These are phyloP conservation scores for Coix lacrymajobi DNA, from an alignment of 176 grass and related monocot genomes.

Conservation along the genomic window DNA sequence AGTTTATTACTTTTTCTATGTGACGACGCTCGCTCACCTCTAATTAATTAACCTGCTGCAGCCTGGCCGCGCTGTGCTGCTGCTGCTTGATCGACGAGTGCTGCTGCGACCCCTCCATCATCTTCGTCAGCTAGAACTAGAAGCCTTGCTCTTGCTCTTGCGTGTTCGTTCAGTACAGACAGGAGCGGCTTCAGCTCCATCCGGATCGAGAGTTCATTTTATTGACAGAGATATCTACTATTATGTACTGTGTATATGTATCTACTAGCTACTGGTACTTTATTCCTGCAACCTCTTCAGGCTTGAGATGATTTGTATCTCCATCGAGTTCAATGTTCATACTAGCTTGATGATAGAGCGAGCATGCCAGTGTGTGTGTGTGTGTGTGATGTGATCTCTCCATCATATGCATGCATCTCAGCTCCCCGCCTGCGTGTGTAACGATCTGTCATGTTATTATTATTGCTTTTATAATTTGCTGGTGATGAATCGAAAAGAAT, in stretches of 20 bases:
- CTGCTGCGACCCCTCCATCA: constrained; percentile 71
- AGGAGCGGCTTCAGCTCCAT: background rate
- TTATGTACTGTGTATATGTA: background rate
- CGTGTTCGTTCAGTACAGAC: no score
- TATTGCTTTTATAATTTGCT: background rate
- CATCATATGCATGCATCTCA: background rate
- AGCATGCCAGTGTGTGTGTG: background rate
- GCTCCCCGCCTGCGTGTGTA: background rate
- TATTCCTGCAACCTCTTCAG: background rate
- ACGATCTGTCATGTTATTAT: background rate
- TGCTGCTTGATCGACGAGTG: constrained; percentile 77
- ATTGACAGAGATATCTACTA: no score
- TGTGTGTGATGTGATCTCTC: no score
- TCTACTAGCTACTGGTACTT: background rate
- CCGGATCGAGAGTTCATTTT: no score
- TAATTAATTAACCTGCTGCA: constrained; percentile 17
- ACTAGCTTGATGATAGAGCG: background rate
- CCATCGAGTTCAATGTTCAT: background rate
- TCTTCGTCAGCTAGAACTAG: constrained; percentile 35
- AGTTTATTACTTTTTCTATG: no score
- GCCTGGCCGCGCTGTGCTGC: constrained; percentile 70
- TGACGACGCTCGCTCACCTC: background rate
- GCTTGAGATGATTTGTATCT: background rate
- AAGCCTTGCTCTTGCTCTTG: background rate
- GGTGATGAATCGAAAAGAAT: background rate